Conservation (phyloP, 345 rosid species). For the Citrus unshiu region DNA sequence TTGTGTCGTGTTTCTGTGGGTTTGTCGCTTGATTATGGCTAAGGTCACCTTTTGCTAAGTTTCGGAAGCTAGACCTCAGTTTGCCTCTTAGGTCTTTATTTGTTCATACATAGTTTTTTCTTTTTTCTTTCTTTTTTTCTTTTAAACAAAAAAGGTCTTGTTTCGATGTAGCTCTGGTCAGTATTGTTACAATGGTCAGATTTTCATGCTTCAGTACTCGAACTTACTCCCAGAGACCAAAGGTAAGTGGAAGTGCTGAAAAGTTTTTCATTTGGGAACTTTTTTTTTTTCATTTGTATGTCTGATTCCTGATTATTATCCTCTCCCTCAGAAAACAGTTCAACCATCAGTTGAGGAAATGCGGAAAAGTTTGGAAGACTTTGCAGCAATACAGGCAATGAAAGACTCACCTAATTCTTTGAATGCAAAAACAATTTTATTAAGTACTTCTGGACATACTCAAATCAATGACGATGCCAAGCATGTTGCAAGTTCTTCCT, state of each 20-base stretch:
- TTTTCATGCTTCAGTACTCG: constrained; percentile 84
- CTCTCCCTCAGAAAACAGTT: constrained; percentile 35
- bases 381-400: constrained; percentile 32
- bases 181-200: constrained; percentile 59
- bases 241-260: constrained; percentile 62
- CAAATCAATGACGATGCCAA: constrained; percentile 25
- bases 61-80: constrained; percentile 24
- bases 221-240: constrained; percentile 45
- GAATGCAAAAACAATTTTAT: constrained; percentile 28
- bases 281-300: not conserved
- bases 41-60: constrained; percentile 32
- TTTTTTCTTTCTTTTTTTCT: not conserved
- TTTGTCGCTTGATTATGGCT: constrained; percentile 94
- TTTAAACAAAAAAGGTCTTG: constrained; percentile 6
- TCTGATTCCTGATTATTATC: constrained; percentile 9
- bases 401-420: constrained; percentile 27
- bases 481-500: constrained; percentile 23
- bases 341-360: constrained; percentile 35
- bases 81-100: constrained; percentile 19
- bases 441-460: constrained; percentile 22
- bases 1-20: constrained; percentile 86
- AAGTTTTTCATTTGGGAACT: no score
- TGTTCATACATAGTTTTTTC: constrained; percentile 5
- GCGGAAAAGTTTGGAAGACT: constrained; percentile 38
- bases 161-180: constrained; percentile 36